Percentiles rank a stretch among this genome's conserved stretches.
Conservation (phyloP, 345 rosid genomes). For the Microthlaspi erraticum region DNA sequence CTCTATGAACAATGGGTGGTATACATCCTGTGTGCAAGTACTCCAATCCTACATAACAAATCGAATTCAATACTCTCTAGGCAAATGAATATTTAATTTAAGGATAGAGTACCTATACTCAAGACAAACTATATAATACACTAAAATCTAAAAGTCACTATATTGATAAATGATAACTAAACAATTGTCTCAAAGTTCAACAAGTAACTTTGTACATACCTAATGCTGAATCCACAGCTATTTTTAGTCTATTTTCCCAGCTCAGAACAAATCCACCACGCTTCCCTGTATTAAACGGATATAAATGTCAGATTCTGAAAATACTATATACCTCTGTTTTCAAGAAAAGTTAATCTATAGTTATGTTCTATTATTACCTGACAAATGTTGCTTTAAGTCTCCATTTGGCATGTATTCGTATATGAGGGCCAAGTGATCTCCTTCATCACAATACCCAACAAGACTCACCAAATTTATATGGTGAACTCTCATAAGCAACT, state of each 20-base stretch:
- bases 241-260: conserved; percentile 52
- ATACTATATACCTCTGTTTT: neutral
- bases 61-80: neutral
- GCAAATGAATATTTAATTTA: neutral
- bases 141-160: too few species aligned
- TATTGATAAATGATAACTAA: too few species aligned
- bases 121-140: too few species aligned
- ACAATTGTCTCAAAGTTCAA: neutral
- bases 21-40: conserved; percentile 54
- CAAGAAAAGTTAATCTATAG: neutral
- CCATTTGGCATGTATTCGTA: conserved; percentile 54
- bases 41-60: conserved; percentile 44
- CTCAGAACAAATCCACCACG: conserved; percentile 35
- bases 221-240: conserved; percentile 54
- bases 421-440: conserved; percentile 40
- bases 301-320: neutral
- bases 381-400: conserved; percentile 31
- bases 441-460: conserved; percentile 51
- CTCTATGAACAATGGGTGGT: conserved; percentile 53
- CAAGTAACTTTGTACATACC: conserved; percentile 30
- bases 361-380: too few species aligned
- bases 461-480: conserved; percentile 49
- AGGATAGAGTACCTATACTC: too few species aligned
- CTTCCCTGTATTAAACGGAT: conserved; percentile 17
- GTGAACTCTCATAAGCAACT: conserved; percentile 50